Percentiles rank a stretch among this genome's conserved stretches.
Evolutionary conservation across 805 yeast genomes (phyloP).

Genomic region (Candida namnaoensis): DNA sequence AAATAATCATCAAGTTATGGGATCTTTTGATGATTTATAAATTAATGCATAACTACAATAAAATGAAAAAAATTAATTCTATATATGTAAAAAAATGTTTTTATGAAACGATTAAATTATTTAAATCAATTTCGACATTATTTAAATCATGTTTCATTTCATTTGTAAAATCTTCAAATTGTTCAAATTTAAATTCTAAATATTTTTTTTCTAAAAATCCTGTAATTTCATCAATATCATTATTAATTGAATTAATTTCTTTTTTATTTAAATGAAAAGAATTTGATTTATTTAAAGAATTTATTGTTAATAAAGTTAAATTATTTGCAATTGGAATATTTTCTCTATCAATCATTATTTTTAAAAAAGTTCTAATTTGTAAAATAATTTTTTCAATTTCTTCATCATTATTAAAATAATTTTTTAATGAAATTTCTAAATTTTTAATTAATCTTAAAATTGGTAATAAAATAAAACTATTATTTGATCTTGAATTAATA

Average conservation of each 20-base stretch:
- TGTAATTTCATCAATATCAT: slow-evolving; percentile 6
- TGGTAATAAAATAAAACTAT: not conserved
- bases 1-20: slow-evolving; percentile 30
- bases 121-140: slow-evolving; percentile 12
- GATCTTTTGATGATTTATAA: slow-evolving; percentile 53
- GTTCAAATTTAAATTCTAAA: slow-evolving; percentile 2
- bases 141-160: slow-evolving; percentile 6
- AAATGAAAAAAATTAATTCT: too few species aligned
- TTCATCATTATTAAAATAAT: too few species aligned
- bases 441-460: not conserved
- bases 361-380: slow-evolving; percentile 2
- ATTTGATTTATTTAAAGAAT: too few species aligned
- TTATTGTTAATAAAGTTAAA: too few species aligned
- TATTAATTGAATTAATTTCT: not conserved
- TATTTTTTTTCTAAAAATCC: not conserved
- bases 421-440: not conserved
- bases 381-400: too few species aligned
- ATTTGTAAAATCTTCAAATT: slow-evolving; percentile 6
- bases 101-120: too few species aligned
- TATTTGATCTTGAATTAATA: too few species aligned
- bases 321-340: slow-evolving; percentile 3
- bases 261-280: not conserved
- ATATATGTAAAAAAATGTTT: slow-evolving; percentile 3
- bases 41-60: too few species aligned
- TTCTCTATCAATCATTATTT: slow-evolving; percentile 12